phyloP scores from a whole-genome alignment of 2,329 filamentous ascomycete species.

The Diaporthe batatas region DNA sequence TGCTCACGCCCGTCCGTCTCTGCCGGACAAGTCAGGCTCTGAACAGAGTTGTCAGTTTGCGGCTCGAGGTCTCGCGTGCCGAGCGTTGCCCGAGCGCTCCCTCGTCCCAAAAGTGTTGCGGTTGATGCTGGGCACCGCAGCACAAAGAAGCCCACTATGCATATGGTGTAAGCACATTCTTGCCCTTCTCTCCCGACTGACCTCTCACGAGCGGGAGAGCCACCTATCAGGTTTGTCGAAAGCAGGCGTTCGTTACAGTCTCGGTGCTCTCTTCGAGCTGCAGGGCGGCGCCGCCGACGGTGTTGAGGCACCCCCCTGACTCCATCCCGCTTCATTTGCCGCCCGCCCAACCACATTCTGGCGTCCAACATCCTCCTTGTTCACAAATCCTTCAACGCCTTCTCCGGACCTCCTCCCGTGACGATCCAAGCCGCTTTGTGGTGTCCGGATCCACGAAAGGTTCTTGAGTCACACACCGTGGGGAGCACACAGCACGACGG shows the following conservation, averaged over 20 bases:
- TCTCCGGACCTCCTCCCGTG: conserved; percentile 8
- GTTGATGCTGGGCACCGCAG: conserved; percentile 15
- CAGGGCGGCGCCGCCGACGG: conserved; percentile 28
- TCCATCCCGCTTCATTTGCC: conserved; percentile 26
- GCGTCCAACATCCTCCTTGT: neutral
- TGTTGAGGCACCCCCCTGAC: conserved; percentile 23
- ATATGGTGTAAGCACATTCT: conserved; percentile 27
- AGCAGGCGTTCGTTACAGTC: conserved; percentile 8
- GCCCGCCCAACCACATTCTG: conserved; percentile 30
- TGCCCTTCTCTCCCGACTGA: conserved; percentile 17
- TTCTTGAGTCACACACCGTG: conserved; percentile 28
- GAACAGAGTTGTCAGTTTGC: conserved; percentile 5
- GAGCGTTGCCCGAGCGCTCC: conserved; percentile 22
- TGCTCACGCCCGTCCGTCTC: conserved; percentile 8
- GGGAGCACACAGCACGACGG: neutral
- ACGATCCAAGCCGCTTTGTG: conserved; percentile 28
- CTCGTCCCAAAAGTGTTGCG: neutral
- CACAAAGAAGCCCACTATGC: conserved; percentile 17
- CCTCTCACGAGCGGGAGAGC: conserved; percentile 19
- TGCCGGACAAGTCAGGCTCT: conserved; percentile 17
- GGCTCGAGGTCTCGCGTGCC: conserved; percentile 17
- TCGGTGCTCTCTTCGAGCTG: conserved; percentile 15
- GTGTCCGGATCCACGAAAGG: conserved; percentile 6
- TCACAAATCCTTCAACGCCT: conserved; percentile 21
- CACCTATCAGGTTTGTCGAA: conserved; percentile 14